Evolutionary conservation across 495 filamentous ascomycete genomes (phyloP), one percentile per base, ranked within the genome.

Genomic region (Penicillium angulare): DNA sequence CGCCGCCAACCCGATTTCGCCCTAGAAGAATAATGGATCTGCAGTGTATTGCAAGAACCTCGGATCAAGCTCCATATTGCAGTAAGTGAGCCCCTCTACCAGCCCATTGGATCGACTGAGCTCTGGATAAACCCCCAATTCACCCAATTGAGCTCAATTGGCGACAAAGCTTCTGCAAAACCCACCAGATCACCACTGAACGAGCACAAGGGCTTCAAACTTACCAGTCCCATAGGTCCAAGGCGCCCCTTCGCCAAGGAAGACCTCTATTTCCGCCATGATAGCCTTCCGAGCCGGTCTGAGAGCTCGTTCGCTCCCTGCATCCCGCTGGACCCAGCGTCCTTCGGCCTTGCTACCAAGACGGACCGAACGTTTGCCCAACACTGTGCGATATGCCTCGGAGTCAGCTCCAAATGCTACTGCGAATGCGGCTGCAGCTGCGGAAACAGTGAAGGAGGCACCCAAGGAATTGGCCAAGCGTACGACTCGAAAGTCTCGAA

Each of bases 381-480:
- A 51, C 36, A 32, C 48, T 43, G 35, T 54, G 27, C 53, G 70
- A 57, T 70, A 66, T 52, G 60, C 68, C 16, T 72, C 68, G 8
- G 65, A 70, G 9, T 55, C 61, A 1, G 57, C 64, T 7, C 27
- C 63, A 2, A 39, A 56, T 15, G 24, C 42, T 21, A 17, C 20
- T 15, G 50, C 47, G 44, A 47, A 41, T 21, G 48, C 48, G 29
- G 50, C 52, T 2, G 31, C 59, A 3, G 50, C 56, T 13, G 33
- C 50, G 7, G 60, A 59, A 35, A 49, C 51, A 1, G 52, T 39
- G 16, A 64, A 67, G 42, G 61, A 66, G 52, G 40, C 52, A 2
- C 43, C 58, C 10, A 72, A 70, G 49, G 68, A 66, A 23, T 51
- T 63, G 6, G 67, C 70, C 0, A 69, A 67, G 52, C 66, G 65